Base-by-base conservation (phyloP, 257 asterid species). In the Pogostemon cablin region DNA sequence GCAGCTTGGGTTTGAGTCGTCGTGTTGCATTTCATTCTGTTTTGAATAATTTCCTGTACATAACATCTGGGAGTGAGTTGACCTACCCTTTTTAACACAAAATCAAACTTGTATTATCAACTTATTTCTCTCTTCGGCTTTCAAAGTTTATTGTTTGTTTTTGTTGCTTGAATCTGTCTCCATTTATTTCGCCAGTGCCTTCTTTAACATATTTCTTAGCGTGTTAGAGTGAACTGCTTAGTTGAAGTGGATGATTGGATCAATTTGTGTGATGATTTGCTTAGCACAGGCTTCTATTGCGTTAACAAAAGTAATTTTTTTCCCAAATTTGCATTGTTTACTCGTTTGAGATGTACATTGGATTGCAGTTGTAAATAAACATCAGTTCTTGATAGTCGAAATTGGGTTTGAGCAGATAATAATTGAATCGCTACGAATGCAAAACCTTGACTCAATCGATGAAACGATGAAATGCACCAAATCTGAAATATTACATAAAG, bases 1-100 rank as follows among this genome's bases (percentile, higher is more conserved):
- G 17, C 9, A 58, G 34, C 20, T 55, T 53, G 32, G 32, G 32
- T 25, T 25, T 25, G 32, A 25, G 32, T 25, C 32, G 48, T 80
- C 73, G 78, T 57, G 75, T 67, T 20, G 73, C 44, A 9, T 57
- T 70, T 50, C 76, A 63, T 67, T 60, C 68, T 72, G 61, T 76
- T 80, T 77, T 66, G 82, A 88, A 88, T 87, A 87, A 85, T 72
- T 72, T 52, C 58, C 37, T 84, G 91, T 86, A 72, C 73, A 80
- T 86, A 62, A 84, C 71, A 53, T 75, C 15, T 68, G 69, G 55
- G 73, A 57, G 80, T 53, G 85, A 68, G 82, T 59, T 57, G 78
- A 53, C 9, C 77, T 75, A 37, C 63, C 72, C 60, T 47, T 66
- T 69, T 64, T 54, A 38, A 57, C 9, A 32, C 32, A 74, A 68